phyloP scores from a whole-genome alignment of 2,329 filamentous ascomycete genomes.

The Colletotrichum brevisporum region DNA sequence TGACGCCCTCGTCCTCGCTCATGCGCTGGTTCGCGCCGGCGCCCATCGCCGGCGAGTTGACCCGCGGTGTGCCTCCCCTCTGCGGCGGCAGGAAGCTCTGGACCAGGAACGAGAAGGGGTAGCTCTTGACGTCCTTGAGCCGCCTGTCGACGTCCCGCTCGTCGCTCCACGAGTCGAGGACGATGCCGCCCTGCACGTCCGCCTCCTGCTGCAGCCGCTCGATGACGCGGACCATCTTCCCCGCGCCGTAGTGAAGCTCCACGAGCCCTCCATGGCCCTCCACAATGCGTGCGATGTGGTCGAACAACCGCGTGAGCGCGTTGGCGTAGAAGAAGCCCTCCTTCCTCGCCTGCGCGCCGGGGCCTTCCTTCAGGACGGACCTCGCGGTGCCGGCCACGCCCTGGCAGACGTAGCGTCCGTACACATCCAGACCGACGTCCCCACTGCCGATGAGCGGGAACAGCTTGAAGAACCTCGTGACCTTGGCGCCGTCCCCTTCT shows the following conservation, averaged over 20 bases:
- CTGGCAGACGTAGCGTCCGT: conserved; percentile 95
- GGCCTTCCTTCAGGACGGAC: conserved; percentile 79
- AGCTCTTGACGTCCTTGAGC: conserved; percentile 95
- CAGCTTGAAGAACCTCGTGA: conserved; percentile 97
- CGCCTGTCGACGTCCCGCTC: conserved; percentile 87
- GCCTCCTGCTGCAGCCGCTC: conserved; percentile 94
- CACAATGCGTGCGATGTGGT: conserved; percentile 97
- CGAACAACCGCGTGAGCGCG: conserved; percentile 91
- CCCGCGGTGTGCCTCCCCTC: conserved; percentile 74
- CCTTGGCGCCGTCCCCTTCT: conserved; percentile 88
- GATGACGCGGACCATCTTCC: conserved; percentile 95
- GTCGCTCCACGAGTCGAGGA: conserved; percentile 95
- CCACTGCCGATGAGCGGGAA: conserved; percentile 94
- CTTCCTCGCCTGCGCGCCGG: conserved; percentile 64
- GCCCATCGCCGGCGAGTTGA: conserved; percentile 81
- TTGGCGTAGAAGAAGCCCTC: conserved; percentile 94
- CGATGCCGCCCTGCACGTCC: conserved; percentile 95
- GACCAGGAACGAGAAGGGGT: conserved; percentile 96
- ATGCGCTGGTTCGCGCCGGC: conserved; percentile 66
- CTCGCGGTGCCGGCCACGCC: conserved; percentile 90
- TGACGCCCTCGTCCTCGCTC: conserved; percentile 92
- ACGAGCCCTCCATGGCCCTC: conserved; percentile 92
- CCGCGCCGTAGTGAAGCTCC: conserved; percentile 91
- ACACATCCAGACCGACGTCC: conserved; percentile 92
- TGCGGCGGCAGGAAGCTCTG: conserved; percentile 89